Base-by-base conservation (phyloP, 768 basidiomycete species). In the Rhodotorula graminis region DNA sequence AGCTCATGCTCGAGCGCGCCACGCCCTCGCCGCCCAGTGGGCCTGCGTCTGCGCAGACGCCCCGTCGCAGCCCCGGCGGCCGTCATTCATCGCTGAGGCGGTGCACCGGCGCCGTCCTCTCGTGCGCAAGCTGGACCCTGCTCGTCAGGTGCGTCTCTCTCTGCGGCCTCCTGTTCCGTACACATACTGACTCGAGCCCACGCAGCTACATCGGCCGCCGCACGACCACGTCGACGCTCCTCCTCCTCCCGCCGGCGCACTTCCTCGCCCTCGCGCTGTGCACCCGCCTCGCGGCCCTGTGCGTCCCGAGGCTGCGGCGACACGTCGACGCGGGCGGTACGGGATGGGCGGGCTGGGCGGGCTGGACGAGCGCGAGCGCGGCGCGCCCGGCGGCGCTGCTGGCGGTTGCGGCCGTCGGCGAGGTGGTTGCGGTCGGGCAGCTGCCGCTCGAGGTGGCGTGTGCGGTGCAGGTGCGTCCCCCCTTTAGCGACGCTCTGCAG, bases 181-280 rank as follows among this genome's bases (percentile, higher is more conserved):
- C 52, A 12, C 52, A 15, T 12, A 14, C n/a, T 29, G 53, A 53
- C 52, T 23, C 47, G 27, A 5, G 27, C n/a, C 7, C 7, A 21
- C 14, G n/a, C 50, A 63, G 61, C 61, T 52, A 33, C 61, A 27
- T 63, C 49, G 61, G 61, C 18, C 47, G 49, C 19, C 25, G 61
- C 21, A 63, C 61, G 2, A 47, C 61, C 21, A 3, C 37, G 8
- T 29, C 25, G 8, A 14, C 49, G 33, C 61, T 63, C 49, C 49
- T 63, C 61, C 25, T 31, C 49, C 25, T 63, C 61, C 49, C 61
- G 8, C 29, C 33, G 8, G 29, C 37, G 10, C 61, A 63, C 61
- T 63, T 50, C 33, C 33, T 63, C 33, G 21, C 25, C 21, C 49
- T 63, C 33, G 12, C 12, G 3, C 5, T 63, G 21, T 6, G 37